Conservation (phyloP, 441 rosid species). For the Erysimum pusillum region DNA sequence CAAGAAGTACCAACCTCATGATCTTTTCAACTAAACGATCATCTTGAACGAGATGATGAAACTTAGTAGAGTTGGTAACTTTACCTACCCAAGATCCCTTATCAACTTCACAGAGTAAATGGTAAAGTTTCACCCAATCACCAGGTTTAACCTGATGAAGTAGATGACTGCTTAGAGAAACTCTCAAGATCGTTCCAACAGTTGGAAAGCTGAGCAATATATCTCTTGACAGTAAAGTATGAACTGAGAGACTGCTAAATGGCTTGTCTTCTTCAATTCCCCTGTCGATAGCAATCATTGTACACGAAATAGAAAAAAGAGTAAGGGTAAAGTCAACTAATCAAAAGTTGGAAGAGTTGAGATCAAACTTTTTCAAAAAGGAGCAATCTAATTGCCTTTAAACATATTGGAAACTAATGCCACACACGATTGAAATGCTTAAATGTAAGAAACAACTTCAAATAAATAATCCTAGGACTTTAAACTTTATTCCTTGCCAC, state of each 20-base stretch:
- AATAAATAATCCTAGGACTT: background rate
- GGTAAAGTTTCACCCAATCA: conserved; percentile 71
- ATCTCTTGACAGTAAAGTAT: conserved; percentile 63
- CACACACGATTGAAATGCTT: background rate
- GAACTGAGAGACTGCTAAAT: conserved; percentile 61
- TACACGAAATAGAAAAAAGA: conserved; percentile 15
- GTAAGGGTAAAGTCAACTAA: background rate
- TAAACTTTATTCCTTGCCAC: background rate
- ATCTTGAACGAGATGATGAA: conserved; percentile 54
- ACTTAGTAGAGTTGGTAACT: conserved; percentile 56
- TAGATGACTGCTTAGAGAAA: conserved; percentile 52
- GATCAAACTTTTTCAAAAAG: background rate
- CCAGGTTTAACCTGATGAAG: conserved; percentile 59
- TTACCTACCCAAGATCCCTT: conserved; percentile 75
- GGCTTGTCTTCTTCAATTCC: conserved; percentile 56
- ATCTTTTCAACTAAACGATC: conserved; percentile 50
- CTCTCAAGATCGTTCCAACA: conserved; percentile 75
- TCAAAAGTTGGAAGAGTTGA: background rate
- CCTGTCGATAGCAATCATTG: conserved; percentile 33
- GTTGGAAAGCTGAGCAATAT: conserved; percentile 68
- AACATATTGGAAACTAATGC: background rate
- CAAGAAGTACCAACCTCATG: conserved; percentile 56
- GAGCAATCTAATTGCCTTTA: background rate
- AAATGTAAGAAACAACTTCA: background rate
- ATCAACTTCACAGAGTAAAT: conserved; percentile 63